Evolutionary conservation across 208 protist genomes (phyloP), one percentile per base, ranked within the genome.

Genomic region (Acanthamoeba sp.): DNA sequence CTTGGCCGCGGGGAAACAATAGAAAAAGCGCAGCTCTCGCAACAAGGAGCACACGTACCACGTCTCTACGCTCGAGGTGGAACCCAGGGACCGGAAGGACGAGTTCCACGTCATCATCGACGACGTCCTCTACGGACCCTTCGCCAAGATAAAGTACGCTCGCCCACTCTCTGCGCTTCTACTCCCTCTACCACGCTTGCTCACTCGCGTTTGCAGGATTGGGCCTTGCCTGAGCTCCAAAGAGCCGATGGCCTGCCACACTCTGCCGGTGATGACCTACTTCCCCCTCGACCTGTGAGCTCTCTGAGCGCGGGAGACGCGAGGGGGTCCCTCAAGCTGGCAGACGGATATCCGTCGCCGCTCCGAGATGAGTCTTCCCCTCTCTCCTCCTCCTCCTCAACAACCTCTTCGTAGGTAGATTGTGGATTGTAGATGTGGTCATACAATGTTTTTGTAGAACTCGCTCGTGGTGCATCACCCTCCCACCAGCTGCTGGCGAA

Each of bases 11-110:
- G 27, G 22, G 7, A 20, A 10, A 9, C 22, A 91, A 91, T 55
- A 91, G 84, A 91, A 91, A 71, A 91, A 91, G 84, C 50, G 84
- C 22, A 91, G 62, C n/a, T 14, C 84, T 22, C 50, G 59, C 27
- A 12, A 50, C 34, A 27, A 71, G 9, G 84, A 91, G 40, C 50
- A 71, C 50, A 71, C 59, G 55, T 91, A 91, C 36, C 84, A 91
- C 36, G 55, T 91, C 18, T 64, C 84, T 3, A 12, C 32, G 84
- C 29, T 91, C 22, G 84, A 91, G 34, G 32, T 91, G 0, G 84
- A 91, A 27, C 16, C 38, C 34, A 66, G n/a, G 34, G 84, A 91
- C 55, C 18, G 27, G 55, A 64, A 71, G 40, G 84, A 91, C 18
- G 32, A 24, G 22, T 64, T 91, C 55, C 55, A 91, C 57, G 34